phyloP scores from a whole-genome alignment of 2,329 filamentous ascomycete species.

The Rasamsonia emersonii region DNA sequence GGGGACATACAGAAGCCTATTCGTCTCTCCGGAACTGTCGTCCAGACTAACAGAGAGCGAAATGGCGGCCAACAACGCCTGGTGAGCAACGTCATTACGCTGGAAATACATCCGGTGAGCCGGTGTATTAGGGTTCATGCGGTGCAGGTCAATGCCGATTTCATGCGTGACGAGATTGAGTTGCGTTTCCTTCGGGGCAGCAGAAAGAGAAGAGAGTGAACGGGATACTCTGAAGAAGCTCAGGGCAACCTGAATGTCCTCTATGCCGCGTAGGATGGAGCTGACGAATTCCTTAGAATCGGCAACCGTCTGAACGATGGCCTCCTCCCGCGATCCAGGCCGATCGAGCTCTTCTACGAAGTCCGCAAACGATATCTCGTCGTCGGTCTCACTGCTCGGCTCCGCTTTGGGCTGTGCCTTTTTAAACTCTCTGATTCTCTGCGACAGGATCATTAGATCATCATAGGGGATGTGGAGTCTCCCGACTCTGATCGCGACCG shows the following conservation, averaged over 20 bases:
- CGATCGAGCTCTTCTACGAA: conserved; percentile 66
- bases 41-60: conserved; percentile 89
- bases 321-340: conserved; percentile 57
- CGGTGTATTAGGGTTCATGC: conserved; percentile 83
- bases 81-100: conserved; percentile 83
- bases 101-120: conserved; percentile 99
- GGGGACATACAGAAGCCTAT: conserved; percentile 83
- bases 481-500: conserved; percentile 82
- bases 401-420: conserved; percentile 25
- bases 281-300: conserved; percentile 89
- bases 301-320: conserved; percentile 72
- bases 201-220: conserved; percentile 60
- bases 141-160: conserved; percentile 83
- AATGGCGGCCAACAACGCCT: conserved; percentile 83
- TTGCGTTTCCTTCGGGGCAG: conserved; percentile 61
- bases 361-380: conserved; percentile 59
- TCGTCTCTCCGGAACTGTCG: conserved; percentile 75
- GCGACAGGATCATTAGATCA: conserved; percentile 53
- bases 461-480: conserved; percentile 86
- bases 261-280: conserved; percentile 83
- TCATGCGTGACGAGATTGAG: conserved; percentile 94
- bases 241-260: conserved; percentile 92
- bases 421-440: conserved; percentile 25
- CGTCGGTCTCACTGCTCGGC: conserved; percentile 37
- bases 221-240: conserved; percentile 85